Base-by-base conservation (phyloP, 2,329 filamentous ascomycete genomes). In the Xylariaceae sp. region DNA sequence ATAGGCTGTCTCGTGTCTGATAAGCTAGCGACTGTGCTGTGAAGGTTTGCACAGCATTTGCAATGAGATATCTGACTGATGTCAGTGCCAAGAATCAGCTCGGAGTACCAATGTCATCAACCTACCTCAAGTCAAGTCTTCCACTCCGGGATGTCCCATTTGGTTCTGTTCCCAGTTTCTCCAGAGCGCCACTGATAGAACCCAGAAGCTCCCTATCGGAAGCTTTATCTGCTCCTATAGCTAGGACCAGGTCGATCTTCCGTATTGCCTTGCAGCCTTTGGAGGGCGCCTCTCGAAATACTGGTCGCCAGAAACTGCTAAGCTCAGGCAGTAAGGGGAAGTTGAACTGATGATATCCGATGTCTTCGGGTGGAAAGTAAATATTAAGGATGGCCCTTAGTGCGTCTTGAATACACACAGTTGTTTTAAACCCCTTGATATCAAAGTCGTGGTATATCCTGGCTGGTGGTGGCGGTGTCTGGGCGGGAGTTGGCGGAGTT, bases 41-140 rank as follows among this genome's bases (percentile, higher is more conserved):
- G 60, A 82, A 83, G 0, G 78, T 75, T 67, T 87, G 84, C 79
- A 87, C 84, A 4, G 82, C 82, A 61, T 80, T 86, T 62, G 80
- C 80, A 51, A 87, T 80, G 46, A 88, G 76, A 63, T 85, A 87
- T 60, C 85, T 87, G 36, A 12, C 3, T 1, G 39, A 14, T 9
- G 41, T 64, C 45, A 65, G 53, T 34, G 45, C 24, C 24, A 11
- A 6, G n/a, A 36, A 37, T n/a, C 29, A 43, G 3, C 16, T 26
- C 26, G 11, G 9, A 19, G n/a, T 17, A 23, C 7, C 11, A 16
- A 7, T 40, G 48, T 49, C 4, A 36, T 26, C 2, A 46, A 65
- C 76, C 57, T 74, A 86, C 83, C 83, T 79, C 26, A 88, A 74
- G 65, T 87, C 82, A n/a, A 88, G 68, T 33, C 80, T 78, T 14